These are phyloP conservation scores for Zalerion maritima DNA, from an alignment of 495 filamentous ascomycete species.

Conservation along the genomic window DNA sequence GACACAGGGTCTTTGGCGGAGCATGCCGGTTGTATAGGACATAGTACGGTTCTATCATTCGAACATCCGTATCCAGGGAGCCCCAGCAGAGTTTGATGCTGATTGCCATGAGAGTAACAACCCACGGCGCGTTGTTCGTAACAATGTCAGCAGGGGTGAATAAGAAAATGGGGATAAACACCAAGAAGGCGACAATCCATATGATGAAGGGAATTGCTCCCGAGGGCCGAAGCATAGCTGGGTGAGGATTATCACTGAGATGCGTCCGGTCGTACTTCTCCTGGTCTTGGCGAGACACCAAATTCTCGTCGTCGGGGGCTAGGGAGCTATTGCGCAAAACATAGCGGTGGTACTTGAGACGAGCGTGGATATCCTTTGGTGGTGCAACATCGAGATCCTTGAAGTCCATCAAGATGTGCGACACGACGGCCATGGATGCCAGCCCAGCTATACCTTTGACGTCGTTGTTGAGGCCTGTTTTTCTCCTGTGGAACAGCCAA, in stretches of 20 bases:
- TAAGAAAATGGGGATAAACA: slow-evolving; percentile 40
- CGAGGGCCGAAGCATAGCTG: slow-evolving; percentile 47
- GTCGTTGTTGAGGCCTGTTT: slow-evolving; percentile 50
- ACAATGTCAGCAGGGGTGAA: slow-evolving; percentile 40
- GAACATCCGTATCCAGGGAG: slow-evolving; percentile 53
- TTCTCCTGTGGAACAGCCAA: slow-evolving; percentile 40
- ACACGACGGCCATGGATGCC: slow-evolving; percentile 56
- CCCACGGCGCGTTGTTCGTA: slow-evolving; percentile 46
- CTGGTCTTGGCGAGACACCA: slow-evolving; percentile 14
- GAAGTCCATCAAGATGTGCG: slow-evolving; percentile 62
- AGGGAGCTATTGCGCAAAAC: slow-evolving; percentile 54
- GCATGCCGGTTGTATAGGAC: slow-evolving; percentile 49
- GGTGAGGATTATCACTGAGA: slow-evolving; percentile 45
- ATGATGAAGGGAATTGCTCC: slow-evolving; percentile 45
- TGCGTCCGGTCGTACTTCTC: slow-evolving; percentile 24
- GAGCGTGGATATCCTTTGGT: slow-evolving; percentile 49
- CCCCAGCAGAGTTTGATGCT: slow-evolving; percentile 52
- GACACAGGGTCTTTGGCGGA: slow-evolving; percentile 43
- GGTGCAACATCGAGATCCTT: slow-evolving; percentile 52
- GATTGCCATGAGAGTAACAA: slow-evolving; percentile 46
- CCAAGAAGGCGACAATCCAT: slow-evolving; percentile 31
- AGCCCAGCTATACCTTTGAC: slow-evolving; percentile 62
- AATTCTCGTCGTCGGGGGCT: slow-evolving; percentile 27
- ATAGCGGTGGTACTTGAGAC: slow-evolving; percentile 48
- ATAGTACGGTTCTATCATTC: slow-evolving; percentile 65